These are phyloP conservation scores for Sporopachydermia quercuum DNA, from an alignment of 805 yeast genomes.

Conservation along the genomic window DNA sequence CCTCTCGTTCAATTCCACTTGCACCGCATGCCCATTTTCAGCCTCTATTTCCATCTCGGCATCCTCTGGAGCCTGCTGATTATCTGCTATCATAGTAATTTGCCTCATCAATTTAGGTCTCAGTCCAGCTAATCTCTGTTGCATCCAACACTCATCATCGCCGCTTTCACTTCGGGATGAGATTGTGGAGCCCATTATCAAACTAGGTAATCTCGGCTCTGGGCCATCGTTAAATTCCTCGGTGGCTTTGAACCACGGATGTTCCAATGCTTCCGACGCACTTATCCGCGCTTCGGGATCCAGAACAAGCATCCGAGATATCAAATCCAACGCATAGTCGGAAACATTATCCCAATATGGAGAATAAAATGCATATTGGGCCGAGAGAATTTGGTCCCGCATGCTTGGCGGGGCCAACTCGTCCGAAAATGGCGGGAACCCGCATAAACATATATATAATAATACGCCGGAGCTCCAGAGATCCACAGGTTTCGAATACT, in stretches of 20 bases:
- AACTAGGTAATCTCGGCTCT: not conserved
- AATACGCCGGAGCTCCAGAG: slow-evolving; percentile 76
- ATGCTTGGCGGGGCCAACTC: slow-evolving; percentile 68
- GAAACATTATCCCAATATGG: slow-evolving; percentile 68
- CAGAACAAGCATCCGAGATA: slow-evolving; percentile 43
- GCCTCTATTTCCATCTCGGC: not conserved
- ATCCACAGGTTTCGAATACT: slow-evolving; percentile 60
- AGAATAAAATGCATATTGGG: slow-evolving; percentile 57
- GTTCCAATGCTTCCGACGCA: slow-evolving; percentile 24
- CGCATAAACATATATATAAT: slow-evolving; percentile 64
- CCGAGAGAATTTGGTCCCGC: slow-evolving; percentile 58
- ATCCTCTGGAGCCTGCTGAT: too few species aligned
- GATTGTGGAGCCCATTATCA: not conserved
- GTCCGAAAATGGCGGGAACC: slow-evolving; percentile 77
- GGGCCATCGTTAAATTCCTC: not conserved
- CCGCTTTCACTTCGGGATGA: not conserved
- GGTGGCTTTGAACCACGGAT: slow-evolving; percentile 28
- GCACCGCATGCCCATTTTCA: not conserved
- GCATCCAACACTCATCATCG: not conserved
- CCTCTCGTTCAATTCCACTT: not conserved
- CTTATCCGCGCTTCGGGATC: slow-evolving; percentile 30
- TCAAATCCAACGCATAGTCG: slow-evolving; percentile 51
- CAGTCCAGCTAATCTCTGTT: not conserved
- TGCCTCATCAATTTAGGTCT: not conserved
- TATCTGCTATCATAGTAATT: not conserved